Evolutionary conservation across 1,139 yeast genomes (phyloP), one percentile per base, ranked within the genome.

Genomic region (Kurtzmaniella quercitrusa): DNA sequence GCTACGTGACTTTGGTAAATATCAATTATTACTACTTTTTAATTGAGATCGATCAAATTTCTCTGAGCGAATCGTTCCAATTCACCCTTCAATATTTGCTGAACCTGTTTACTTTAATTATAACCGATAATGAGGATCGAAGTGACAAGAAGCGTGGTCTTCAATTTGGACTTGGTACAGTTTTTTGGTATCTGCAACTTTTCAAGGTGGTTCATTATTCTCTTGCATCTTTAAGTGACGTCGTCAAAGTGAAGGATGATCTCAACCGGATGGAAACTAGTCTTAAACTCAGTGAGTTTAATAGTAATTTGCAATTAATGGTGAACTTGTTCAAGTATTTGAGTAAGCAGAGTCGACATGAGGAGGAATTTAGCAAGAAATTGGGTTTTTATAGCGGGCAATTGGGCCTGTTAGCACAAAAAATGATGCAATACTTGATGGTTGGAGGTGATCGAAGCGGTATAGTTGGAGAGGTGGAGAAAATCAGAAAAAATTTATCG

Each of bases 41-140:
- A 38, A 63, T 71, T 18, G 76, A 71, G 49, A 48, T 71, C 22
- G 77, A 71, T 51, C 74, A 68, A 50, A 46, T 70, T 3, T 66
- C 73, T 2, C 47, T 63, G 3, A 61, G 66, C 16, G 68, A 68
- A 44, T 62, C 68, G 40, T 61, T 63, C 35, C 76, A 70, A 48
- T 70, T 69, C 50, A 65, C 74, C 3, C 57, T 71, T 22, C 75
- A 71, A 45, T 72, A 68, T 45, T 55, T 70, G 37, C 67, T 71
- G 28, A 68, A 67, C 48, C 68, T 70, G 19, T 71, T 70, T 49
- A 60, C 72, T 7, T 57, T 71, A 39, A 50, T 68, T n/a, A 50
- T 65, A 9, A 49, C 58, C n/a, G 64, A 61, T 22, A 19, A 33
- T 32, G 39, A 28, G 5, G 39, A 38, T 28, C 22, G 30, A 4